phyloP scores from a whole-genome alignment of 257 asterid genomes.

The Rhazya stricta region DNA sequence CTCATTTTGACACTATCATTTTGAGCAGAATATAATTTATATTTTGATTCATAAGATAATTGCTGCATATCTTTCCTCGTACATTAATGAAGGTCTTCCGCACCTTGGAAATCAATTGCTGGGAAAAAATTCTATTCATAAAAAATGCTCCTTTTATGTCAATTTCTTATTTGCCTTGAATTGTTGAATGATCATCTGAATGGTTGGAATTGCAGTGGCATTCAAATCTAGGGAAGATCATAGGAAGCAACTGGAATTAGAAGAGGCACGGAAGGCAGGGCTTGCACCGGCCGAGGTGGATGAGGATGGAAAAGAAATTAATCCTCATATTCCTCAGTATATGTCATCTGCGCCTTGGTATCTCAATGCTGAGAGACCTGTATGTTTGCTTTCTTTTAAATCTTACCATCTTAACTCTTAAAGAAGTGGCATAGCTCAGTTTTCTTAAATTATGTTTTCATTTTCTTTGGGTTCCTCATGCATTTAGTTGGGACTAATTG shows the following conservation, averaged over 20 bases:
- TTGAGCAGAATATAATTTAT: no score
- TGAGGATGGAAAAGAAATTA: constrained; percentile 96
- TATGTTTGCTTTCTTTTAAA: constrained; percentile 27
- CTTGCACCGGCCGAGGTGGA: constrained; percentile 97
- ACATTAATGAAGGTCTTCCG: not conserved
- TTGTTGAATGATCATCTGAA: not conserved
- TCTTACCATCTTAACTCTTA: not conserved
- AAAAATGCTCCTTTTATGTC: not conserved
- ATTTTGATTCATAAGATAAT: no score
- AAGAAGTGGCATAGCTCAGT: not conserved
- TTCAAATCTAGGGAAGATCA: constrained; percentile 98
- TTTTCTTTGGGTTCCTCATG: not conserved
- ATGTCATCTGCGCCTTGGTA: constrained; percentile 98
- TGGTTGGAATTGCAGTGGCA: constrained; percentile 47
- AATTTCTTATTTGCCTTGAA: not conserved
- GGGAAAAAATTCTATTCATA: not conserved
- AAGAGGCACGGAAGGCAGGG: constrained; percentile 97
- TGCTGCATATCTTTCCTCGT: no score
- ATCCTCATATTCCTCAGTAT: constrained; percentile 98
- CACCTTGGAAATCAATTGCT: not conserved
- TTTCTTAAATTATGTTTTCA: not conserved
- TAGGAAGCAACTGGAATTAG: constrained; percentile 82
- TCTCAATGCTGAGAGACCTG: constrained; percentile 81
- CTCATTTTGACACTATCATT: no score
- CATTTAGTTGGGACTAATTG: constrained; percentile 3